Evolutionary conservation across 129 eudicot species (phyloP), one percentile per base, ranked within the genome.

Genomic region (Kitagawia praeruptora): DNA sequence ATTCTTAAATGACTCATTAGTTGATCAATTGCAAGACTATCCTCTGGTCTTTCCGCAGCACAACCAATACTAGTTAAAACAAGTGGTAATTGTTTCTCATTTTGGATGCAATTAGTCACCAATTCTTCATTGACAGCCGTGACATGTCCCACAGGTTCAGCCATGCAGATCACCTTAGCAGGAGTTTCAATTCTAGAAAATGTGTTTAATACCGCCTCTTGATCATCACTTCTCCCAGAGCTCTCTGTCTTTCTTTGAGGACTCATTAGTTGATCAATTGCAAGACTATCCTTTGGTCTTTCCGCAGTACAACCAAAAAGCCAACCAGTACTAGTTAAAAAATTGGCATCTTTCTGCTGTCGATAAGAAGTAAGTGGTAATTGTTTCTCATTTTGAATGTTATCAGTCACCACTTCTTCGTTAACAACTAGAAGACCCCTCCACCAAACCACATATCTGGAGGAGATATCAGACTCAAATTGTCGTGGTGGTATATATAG

Each of bases 381-480:
- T 25, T 42, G 45, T 15, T 44, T n/a, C 41, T 69, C 2, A 70
- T 72, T 46, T 40, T 40, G 47, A 45, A 40, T 37, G 75, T 58
- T 5, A 19, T 23, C 21, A 19, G 25, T 53, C 75, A 49, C n/a
- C 76, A 34, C 45, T 53, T 2, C 70, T 53, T 16, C 63, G 23
- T 16, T 53, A 23, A 10, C 75, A 83, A 76, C 27, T 6, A 75
- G 12, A 51, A 45, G 49, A 2, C n/a, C 8, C 2, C 48, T 64
- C 93, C 91, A 90, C 96, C 90, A 90, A 15, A 70, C 47, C 80
- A 69, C 70, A 78, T 90, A 90, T 44, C 82, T 25, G 5, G 38
- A 40, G 49, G 89, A 79, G 37, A 77, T 81, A 67, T 79, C 80
- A 13, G 92, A 63, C 74, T 79, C 84, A 73, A 38, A 73, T 13